Conservation (phyloP, 2,329 filamentous ascomycete species). For the Stagonosporopsis tanaceti region DNA sequence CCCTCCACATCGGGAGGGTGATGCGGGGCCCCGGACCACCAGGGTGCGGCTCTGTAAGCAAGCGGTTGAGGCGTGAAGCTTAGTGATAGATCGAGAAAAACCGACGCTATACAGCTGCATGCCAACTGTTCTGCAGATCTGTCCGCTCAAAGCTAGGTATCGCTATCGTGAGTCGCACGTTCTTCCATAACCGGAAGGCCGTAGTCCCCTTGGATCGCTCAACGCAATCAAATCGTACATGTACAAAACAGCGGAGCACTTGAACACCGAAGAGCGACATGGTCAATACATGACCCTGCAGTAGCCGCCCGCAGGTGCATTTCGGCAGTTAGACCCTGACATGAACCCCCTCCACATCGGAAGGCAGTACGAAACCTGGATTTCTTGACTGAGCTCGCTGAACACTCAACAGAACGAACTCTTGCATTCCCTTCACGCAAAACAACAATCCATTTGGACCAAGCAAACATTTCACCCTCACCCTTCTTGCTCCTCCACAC, state of each 20-base stretch:
- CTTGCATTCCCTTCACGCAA: neutral
- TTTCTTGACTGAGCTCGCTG: neutral
- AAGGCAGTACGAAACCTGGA: neutral
- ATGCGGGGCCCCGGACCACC: neutral
- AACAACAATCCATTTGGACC: neutral
- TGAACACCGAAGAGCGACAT: neutral
- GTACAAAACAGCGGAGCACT: neutral
- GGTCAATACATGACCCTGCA: neutral
- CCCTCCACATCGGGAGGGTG: constrained; percentile 15
- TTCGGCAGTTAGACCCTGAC: constrained; percentile 6
- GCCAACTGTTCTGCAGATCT: neutral
- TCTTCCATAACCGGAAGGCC: too few relatives aligned
- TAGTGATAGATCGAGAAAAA: neutral
- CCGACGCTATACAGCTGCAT: neutral
- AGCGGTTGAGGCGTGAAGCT: neutral
- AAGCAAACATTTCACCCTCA: neutral
- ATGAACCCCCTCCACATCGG: constrained; percentile 14
- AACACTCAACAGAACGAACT: neutral
- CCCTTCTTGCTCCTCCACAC: neutral
- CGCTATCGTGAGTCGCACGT: too few relatives aligned
- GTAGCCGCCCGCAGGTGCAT: constrained; percentile 1
- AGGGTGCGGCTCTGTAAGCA: neutral
- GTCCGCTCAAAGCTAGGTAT: neutral
- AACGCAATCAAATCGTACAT: neutral
- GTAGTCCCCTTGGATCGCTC: neutral